Percentiles rank a stretch among this genome's conserved stretches.
phyloP scores from a whole-genome alignment of 2,329 filamentous ascomycete species.

The Ceratocystis ficicola region DNA sequence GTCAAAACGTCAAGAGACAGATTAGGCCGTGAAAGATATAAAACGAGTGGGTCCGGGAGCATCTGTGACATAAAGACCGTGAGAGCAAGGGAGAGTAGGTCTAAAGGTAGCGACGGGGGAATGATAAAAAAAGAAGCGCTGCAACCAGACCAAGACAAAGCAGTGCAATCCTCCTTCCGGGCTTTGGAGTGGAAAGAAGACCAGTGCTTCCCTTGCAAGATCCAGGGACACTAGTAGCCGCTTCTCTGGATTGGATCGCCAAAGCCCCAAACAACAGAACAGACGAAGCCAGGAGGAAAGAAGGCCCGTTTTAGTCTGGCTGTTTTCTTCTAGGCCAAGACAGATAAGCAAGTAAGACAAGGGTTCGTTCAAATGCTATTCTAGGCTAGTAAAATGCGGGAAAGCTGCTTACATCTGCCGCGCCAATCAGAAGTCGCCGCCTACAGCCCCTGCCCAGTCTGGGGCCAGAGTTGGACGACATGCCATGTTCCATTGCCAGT shows the following conservation, averaged over 20 bases:
- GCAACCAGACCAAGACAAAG: not conserved
- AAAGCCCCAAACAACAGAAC: not conserved
- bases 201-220: not conserved
- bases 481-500: too few species aligned
- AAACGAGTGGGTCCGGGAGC: too few species aligned
- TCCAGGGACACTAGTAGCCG: not conserved
- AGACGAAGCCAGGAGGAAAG: not conserved
- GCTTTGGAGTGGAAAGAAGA: not conserved
- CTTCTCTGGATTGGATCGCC: constrained; percentile 9
- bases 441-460: not conserved
- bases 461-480: not conserved
- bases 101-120: too few species aligned
- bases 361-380: constrained; percentile 2
- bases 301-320: not conserved
- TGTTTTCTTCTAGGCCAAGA: not conserved
- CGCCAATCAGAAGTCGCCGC: constrained; percentile 18
- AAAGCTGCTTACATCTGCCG: constrained; percentile 12
- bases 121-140: not conserved
- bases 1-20: too few species aligned
- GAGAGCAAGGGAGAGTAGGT: too few species aligned
- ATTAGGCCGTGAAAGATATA: too few species aligned
- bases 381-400: not conserved
- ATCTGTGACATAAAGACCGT: too few species aligned
- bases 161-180: not conserved
- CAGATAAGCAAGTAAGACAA: not conserved